Evolutionary conservation across 148 eudicot species (phyloP).

Genomic region (Rhododendron simsii): DNA sequence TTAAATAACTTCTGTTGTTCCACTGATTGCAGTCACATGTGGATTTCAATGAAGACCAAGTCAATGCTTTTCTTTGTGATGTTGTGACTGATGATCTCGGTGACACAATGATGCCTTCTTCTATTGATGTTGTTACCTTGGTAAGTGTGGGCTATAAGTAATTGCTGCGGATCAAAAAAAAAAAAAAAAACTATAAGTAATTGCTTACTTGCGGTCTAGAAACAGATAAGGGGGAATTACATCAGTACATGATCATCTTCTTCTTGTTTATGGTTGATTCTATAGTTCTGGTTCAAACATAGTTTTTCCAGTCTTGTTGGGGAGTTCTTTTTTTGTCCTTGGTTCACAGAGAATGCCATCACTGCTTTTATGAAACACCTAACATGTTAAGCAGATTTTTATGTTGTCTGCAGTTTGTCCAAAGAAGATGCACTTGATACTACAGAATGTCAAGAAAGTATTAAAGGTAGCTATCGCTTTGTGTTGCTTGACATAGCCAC

Average conservation of each 20-base stretch:
- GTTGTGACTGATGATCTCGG: constrained; percentile 32
- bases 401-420: constrained; percentile 48
- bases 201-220: not conserved
- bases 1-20: not conserved
- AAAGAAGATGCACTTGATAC: constrained; percentile 28
- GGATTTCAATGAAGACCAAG: constrained; percentile 22
- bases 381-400: constrained; percentile 35
- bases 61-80: constrained; percentile 43
- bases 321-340: not conserved
- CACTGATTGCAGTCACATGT: constrained; percentile 30
- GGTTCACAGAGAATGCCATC: not conserved
- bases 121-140: constrained; percentile 40
- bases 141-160: constrained; percentile 18
- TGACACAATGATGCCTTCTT: constrained; percentile 26
- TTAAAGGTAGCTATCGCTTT: constrained; percentile 24
- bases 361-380: constrained; percentile 8
- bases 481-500: not conserved
- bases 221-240: not conserved
- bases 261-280: not conserved
- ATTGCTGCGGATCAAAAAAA: not conserved
- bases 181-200: not conserved
- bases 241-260: not conserved
- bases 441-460: constrained; percentile 33
- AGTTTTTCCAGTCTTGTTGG: not conserved
- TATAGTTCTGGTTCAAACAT: not conserved